phyloP scores from a whole-genome alignment of 164 flowering plant genomes.

The Euptelea pleiosperma region DNA sequence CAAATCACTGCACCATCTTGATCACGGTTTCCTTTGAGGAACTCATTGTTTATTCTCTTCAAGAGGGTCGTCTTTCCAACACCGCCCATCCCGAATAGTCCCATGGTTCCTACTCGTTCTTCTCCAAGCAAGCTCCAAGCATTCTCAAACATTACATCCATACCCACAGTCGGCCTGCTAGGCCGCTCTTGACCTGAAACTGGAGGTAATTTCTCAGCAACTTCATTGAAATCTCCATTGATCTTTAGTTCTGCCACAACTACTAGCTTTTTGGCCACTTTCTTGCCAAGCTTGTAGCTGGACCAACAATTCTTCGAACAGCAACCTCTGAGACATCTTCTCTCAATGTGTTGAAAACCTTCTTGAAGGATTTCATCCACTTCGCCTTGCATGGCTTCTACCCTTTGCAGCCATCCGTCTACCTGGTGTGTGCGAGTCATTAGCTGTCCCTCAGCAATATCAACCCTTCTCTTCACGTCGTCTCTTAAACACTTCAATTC shows the following conservation, averaged over 20 bases:
- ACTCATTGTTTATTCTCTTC: too few relatives aligned
- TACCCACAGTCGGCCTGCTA: neutral
- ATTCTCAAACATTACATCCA: neutral
- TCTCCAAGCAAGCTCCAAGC: conserved; percentile 1
- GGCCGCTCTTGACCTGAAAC: neutral
- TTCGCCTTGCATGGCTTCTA: too few relatives aligned
- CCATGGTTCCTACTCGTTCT: neutral
- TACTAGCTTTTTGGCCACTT: too few relatives aligned
- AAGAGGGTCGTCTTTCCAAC: conserved; percentile 4
- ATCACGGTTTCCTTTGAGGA: too few relatives aligned
- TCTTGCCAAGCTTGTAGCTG: too few relatives aligned
- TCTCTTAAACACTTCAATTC: too few relatives aligned
- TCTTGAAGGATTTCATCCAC: too few relatives aligned
- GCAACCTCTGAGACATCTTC: too few relatives aligned
- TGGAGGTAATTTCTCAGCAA: neutral
- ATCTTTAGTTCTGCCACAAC: neutral
- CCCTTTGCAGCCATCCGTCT: neutral
- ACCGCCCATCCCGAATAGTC: neutral
- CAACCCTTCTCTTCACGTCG: too few relatives aligned
- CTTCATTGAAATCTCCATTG: neutral
- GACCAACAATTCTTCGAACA: too few relatives aligned
- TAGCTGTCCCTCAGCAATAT: too few relatives aligned
- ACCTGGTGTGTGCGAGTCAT: neutral
- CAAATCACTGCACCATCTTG: neutral
- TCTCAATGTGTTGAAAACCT: too few relatives aligned